These are phyloP conservation scores for Hansenula lynferdii DNA, from an alignment of 1,139 yeast species.

Conservation along the genomic window DNA sequence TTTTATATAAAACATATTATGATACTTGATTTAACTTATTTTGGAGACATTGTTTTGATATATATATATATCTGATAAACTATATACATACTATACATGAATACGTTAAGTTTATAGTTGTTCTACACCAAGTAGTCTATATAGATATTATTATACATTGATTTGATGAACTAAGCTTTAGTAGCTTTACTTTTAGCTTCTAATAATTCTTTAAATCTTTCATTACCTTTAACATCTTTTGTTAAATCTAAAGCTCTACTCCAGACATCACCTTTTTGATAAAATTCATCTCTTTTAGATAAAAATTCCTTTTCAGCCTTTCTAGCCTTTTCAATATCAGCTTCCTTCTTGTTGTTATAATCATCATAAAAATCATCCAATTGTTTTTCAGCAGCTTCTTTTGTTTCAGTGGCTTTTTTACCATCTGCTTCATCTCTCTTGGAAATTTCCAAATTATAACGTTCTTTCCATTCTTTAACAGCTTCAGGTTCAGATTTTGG, in stretches of 20 bases:
- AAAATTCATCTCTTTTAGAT: slow-evolving; percentile 74
- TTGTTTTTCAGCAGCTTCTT: slow-evolving; percentile 76
- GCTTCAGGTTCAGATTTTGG: slow-evolving; percentile 37
- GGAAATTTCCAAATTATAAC: slow-evolving; percentile 75
- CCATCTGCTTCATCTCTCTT: slow-evolving; percentile 75
- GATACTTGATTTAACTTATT: too few species aligned
- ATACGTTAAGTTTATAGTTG: too few species aligned
- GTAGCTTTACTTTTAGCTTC: slow-evolving; percentile 20
- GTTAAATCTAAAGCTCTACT: slow-evolving; percentile 63
- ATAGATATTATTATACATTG: too few species aligned
- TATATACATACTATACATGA: too few species aligned
- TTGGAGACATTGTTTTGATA: too few species aligned
- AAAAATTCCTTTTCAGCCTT: slow-evolving; percentile 69
- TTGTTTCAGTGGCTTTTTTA: slow-evolving; percentile 62
- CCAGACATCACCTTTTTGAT: slow-evolving; percentile 70
- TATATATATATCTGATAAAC: too few species aligned
- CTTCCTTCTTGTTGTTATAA: slow-evolving; percentile 83
- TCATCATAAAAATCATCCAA: slow-evolving; percentile 93
- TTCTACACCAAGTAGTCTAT: too few species aligned
- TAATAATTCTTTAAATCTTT: slow-evolving; percentile 23
- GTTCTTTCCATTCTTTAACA: slow-evolving; percentile 76
- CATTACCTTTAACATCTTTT: slow-evolving; percentile 35
- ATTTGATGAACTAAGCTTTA: background rate
- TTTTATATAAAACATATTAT: too few species aligned
- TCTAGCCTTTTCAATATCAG: slow-evolving; percentile 57